Percentiles rank a stretch among this genome's conserved stretches.
Conservation (phyloP, 495 filamentous ascomycete genomes). For the Podospora australis region DNA sequence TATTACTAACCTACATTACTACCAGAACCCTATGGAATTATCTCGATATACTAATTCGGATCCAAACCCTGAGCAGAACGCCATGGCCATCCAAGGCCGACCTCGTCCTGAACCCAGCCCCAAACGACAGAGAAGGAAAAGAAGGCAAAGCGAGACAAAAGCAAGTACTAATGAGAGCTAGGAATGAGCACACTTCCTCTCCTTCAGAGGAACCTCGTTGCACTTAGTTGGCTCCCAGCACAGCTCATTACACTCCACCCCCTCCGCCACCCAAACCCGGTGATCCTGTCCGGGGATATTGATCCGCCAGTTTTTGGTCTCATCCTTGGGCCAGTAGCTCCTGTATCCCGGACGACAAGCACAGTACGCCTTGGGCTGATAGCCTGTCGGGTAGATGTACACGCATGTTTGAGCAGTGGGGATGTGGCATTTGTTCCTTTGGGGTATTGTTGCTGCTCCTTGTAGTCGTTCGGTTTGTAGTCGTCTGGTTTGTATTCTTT, state of each 20-base stretch:
- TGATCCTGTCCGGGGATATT: neutral
- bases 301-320: neutral
- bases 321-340: neutral
- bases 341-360: neutral
- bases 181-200: neutral
- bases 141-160: no score
- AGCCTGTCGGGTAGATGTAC: neutral
- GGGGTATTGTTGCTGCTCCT: neutral
- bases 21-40: no score
- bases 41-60: no score
- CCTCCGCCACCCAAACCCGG: neutral
- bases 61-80: no score
- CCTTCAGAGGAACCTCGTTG: neutral
- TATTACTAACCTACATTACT: no score
- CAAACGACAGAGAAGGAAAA: no score
- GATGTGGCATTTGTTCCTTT: neutral
- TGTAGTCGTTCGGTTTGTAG: no score
- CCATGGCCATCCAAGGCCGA: no score
- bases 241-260: neutral
- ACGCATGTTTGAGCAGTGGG: neutral
- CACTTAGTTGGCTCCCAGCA: neutral
- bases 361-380: neutral
- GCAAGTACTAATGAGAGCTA: no score
- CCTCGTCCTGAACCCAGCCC: no score
- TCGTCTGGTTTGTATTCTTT: no score